A percentile compares a stretch with the other conserved stretches of the same genome.
These are phyloP conservation scores for Cylindrotheca fusiformis DNA, from an alignment of 108 stramenopile genomes.

Conservation along the genomic window DNA sequence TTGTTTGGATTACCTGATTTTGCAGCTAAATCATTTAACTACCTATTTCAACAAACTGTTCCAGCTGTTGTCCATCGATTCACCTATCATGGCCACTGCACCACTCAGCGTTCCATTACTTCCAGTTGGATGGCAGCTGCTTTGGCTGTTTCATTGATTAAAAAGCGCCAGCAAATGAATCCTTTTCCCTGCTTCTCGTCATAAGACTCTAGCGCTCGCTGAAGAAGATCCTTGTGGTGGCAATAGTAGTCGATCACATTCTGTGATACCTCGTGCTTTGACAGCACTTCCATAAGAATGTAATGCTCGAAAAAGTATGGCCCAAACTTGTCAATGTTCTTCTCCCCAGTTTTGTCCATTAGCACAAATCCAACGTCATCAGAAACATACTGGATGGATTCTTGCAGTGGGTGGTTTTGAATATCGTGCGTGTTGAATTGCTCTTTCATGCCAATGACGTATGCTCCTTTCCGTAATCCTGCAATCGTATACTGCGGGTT, in stretches of 20 bases:
- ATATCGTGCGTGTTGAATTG: conserved; percentile 31
- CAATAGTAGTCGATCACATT: conserved; percentile 32
- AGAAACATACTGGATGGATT: conserved; percentile 19
- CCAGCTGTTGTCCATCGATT: no score
- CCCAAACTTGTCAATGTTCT: conserved; percentile 23
- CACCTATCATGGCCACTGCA: no score
- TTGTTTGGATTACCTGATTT: no score
- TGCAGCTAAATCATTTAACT: no score
- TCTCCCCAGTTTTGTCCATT: conserved; percentile 15
- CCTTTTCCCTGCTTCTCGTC: conserved; percentile 26
- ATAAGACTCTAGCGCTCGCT: conserved; percentile 19
- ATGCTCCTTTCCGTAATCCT: conserved; percentile 21
- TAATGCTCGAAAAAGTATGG: conserved; percentile 36
- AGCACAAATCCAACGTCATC: conserved; percentile 33
- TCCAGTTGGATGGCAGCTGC: conserved; percentile 3
- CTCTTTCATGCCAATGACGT: conserved; percentile 37
- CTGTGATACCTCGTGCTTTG: conserved; percentile 29
- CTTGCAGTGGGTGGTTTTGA: conserved; percentile 11
- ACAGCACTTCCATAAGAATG: conserved; percentile 34
- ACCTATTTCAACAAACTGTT: no score
- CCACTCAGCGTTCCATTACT: not conserved
- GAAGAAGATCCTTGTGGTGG: conserved; percentile 19
- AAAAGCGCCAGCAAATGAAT: conserved; percentile 33
- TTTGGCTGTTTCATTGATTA: conserved; percentile 31
- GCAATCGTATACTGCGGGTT: conserved; percentile 32